Evolutionary conservation across 2,329 filamentous ascomycete genomes (phyloP), one percentile per base, ranked within the genome.

Genomic region (Penicillium sumatraense): DNA sequence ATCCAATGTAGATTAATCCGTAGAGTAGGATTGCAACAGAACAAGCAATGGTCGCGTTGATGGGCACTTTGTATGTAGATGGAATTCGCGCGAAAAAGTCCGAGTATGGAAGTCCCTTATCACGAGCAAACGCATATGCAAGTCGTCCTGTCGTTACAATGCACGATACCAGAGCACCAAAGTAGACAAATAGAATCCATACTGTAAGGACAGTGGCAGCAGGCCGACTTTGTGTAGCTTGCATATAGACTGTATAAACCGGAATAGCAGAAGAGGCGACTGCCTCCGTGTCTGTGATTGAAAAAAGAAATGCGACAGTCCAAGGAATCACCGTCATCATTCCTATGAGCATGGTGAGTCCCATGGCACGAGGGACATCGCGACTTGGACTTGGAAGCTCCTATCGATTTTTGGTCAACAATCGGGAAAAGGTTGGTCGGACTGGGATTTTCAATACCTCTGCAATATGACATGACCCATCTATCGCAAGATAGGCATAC

Each of bases 11-110:
- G 20, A 67, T 46, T 1, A 67, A 41, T 0, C 72, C 62, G 56
- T 81, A 81, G 48, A 80, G 61, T 2, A 74, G 72, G 3, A 79
- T 72, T 36, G 81, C 73, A 0, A 73, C 67, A 71, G 80, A 76
- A 1, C 73, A 75, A 0, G 76, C 58, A 14, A 78, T 63, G 0
- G 76, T 77, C 42, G 75, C 78, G 54, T 75, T 76, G 0, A 78
- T 75, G 0, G 77, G 78, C 26, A 56, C 48, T 18, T 58, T 46
- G 18, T 53, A 44, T 3, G 21, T 54, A 1, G 52, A 40, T 13
- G 58, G 45, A 20, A 65, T 49, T 0, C 62, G 67, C 51, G 53
- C 35, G 33, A 61, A 65, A 33, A 54, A 57, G 0, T 23, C 21
- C 2, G 59, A 60, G 14, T 50, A 61, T 1, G 61, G 64, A 10